Evolutionary conservation across 1,284 basidiomycete species (phyloP).

Genomic region (Afroboletus lepidellus): DNA sequence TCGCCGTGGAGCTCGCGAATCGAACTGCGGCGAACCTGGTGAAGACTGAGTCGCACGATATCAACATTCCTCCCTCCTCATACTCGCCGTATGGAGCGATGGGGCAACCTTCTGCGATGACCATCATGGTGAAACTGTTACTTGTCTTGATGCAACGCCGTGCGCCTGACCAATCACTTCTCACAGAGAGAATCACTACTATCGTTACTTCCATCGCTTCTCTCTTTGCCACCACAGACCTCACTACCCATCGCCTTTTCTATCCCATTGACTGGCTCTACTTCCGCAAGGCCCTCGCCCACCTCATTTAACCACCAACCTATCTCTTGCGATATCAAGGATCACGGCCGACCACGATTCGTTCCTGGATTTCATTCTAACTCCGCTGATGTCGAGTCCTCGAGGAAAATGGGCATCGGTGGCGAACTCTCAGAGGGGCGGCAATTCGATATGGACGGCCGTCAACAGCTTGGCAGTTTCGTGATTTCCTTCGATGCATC

Average conservation of each 20-base stretch:
- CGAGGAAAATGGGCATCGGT: conserved; percentile 32
- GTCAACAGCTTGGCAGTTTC: conserved; percentile 53
- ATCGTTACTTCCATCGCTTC: conserved; percentile 70
- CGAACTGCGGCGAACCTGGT: conserved; percentile 39
- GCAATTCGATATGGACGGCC: conserved; percentile 49
- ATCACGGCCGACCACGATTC: conserved; percentile 56
- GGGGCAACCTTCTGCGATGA: conserved; percentile 57
- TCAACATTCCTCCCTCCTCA: conserved; percentile 41
- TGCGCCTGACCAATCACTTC: conserved; percentile 22
- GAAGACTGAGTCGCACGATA: conserved; percentile 55
- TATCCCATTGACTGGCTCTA: conserved; percentile 42
- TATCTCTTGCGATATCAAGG: conserved; percentile 47
- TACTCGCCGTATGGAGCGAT: conserved; percentile 41
- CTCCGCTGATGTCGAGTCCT: conserved; percentile 38
- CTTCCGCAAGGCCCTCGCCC: conserved; percentile 42
- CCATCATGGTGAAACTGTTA: conserved; percentile 60
- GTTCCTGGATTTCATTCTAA: conserved; percentile 53
- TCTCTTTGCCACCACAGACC: conserved; percentile 59
- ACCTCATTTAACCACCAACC: conserved; percentile 55
- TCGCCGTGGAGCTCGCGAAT: conserved; percentile 56
- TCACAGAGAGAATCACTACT: conserved; percentile 56
- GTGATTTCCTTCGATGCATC: conserved; percentile 71
- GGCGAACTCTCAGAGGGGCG: conserved; percentile 40
- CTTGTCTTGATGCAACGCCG: conserved; percentile 10
- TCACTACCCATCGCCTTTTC: conserved; percentile 54